phyloP scores from a whole-genome alignment of 805 yeast species.

The Wickerhamomyces bovis region DNA sequence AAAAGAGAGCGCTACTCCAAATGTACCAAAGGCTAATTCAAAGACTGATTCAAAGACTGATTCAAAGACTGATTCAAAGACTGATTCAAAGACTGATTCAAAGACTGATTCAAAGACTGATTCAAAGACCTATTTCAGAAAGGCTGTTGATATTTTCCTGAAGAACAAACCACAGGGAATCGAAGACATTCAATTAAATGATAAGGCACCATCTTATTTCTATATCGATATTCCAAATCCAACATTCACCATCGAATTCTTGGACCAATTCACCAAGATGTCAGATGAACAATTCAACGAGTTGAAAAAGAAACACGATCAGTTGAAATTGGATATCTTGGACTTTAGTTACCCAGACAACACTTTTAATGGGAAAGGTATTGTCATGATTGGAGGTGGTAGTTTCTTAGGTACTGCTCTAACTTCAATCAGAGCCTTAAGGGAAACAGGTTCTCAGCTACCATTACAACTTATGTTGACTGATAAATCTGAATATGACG shows the following conservation, averaged over 20 bases:
- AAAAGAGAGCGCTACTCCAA: not conserved
- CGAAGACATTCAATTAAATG: slow-evolving; percentile 11
- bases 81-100: slow-evolving; percentile 5
- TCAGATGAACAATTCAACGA: slow-evolving; percentile 16
- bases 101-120: too few relatives aligned
- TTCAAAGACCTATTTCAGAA: slow-evolving; percentile 9
- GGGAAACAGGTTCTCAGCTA: slow-evolving; percentile 36
- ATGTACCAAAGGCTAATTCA: not conserved
- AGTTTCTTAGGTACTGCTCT: slow-evolving; percentile 36
- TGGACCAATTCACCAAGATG: slow-evolving; percentile 11
- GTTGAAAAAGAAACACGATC: slow-evolving; percentile 15
- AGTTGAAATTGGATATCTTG: slow-evolving; percentile 15
- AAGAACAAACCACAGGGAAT: slow-evolving; percentile 20
- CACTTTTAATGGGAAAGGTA: slow-evolving; percentile 21
- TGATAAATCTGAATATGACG: slow-evolving; percentile 34
- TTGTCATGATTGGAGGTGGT: slow-evolving; percentile 40
- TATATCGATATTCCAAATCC: slow-evolving; percentile 23
- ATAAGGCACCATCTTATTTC: slow-evolving; percentile 23
- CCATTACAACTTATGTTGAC: slow-evolving; percentile 43
- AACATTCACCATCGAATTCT: slow-evolving; percentile 23
- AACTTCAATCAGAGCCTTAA: slow-evolving; percentile 32
- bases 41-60: too few relatives aligned
- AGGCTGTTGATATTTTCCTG: slow-evolving; percentile 17
- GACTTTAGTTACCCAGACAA: slow-evolving; percentile 18
- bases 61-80: slow-evolving; percentile 5